Percentiles rank a stretch among this genome's conserved stretches.
phyloP scores from a whole-genome alignment of 495 filamentous ascomycete species.

The Chaetomium cochliodes region DNA sequence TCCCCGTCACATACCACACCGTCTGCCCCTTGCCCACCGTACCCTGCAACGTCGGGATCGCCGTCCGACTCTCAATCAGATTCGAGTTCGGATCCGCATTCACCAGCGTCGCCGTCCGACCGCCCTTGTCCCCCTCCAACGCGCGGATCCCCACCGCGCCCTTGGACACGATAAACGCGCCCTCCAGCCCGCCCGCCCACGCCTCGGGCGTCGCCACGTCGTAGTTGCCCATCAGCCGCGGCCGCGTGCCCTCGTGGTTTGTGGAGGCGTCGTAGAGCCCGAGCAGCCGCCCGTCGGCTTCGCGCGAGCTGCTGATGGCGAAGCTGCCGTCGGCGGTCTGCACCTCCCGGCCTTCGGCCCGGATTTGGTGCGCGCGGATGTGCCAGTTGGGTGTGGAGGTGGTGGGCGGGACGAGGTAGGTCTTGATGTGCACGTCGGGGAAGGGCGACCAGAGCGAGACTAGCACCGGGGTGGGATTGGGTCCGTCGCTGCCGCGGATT shows the following conservation, averaged over 20 bases:
- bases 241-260: constrained; percentile 48
- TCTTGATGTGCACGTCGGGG: constrained; percentile 61
- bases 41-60: constrained; percentile 64
- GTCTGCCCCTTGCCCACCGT: constrained; percentile 46
- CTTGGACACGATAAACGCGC: constrained; percentile 63
- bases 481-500: constrained; percentile 43
- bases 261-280: constrained; percentile 48
- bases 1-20: constrained; percentile 51
- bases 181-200: constrained; percentile 48
- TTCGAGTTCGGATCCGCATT: constrained; percentile 79
- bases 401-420: constrained; percentile 61
- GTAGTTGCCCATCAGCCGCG: constrained; percentile 56
- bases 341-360: constrained; percentile 55
- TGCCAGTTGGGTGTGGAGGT: constrained; percentile 62
- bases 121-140: constrained; percentile 39
- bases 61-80: constrained; percentile 64
- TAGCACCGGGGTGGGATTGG: constrained; percentile 55
- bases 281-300: constrained; percentile 57
- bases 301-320: constrained; percentile 63
- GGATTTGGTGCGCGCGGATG: constrained; percentile 60
- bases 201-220: constrained; percentile 57
- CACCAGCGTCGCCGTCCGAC: constrained; percentile 58
- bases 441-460: constrained; percentile 67
- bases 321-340: constrained; percentile 68
- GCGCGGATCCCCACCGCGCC: constrained; percentile 71